These are phyloP conservation scores for Exophiala lecanii-corni DNA, from an alignment of 2,329 filamentous ascomycete species.

Conservation along the genomic window DNA sequence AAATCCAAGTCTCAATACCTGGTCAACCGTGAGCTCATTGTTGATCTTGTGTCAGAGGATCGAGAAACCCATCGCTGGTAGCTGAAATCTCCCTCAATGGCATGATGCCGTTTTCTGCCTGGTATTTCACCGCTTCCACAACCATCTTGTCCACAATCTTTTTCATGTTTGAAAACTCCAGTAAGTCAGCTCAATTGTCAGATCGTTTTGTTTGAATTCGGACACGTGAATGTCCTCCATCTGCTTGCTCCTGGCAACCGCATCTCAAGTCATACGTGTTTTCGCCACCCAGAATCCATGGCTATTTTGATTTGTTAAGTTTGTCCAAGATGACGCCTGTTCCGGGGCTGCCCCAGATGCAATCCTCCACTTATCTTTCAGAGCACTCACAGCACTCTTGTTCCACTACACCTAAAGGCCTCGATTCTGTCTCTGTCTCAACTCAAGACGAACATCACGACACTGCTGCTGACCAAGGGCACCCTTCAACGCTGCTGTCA, in stretches of 20 bases:
- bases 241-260: no score
- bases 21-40: neutral
- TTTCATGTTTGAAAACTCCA: no score
- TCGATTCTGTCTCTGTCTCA: neutral
- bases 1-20: neutral
- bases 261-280: no score
- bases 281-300: neutral
- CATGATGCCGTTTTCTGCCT: no score
- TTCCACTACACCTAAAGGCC: neutral
- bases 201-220: no score
- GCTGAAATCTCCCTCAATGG: no score
- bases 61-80: no score
- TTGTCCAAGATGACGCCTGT: neutral
- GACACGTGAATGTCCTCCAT: no score
- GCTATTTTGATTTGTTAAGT: neutral
- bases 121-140: no score
- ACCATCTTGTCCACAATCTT: no score
- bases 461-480: slow-evolving; percentile 7
- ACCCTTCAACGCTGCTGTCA: slow-evolving; percentile 1
- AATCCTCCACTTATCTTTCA: neutral
- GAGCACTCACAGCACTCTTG: neutral
- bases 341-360: neutral
- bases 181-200: no score
- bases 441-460: slow-evolving; percentile 5
- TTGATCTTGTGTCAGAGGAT: no score